A percentile compares a stretch with the other conserved stretches of the same genome.
Conservation (phyloP, 192 early-diverging fungal genomes). For the Entomortierella lignicola region DNA sequence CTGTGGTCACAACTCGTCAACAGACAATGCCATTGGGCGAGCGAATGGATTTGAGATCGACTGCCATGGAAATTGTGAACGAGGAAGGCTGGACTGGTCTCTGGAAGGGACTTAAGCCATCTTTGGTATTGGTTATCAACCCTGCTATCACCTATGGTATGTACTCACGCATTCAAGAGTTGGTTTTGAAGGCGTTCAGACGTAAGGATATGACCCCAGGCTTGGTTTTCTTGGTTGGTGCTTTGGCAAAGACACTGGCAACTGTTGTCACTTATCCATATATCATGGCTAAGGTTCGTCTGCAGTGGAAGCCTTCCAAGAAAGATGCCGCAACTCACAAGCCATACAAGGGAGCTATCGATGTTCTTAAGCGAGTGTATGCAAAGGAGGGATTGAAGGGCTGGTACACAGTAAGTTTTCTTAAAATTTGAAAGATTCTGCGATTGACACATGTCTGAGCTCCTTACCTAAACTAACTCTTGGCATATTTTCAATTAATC, state of each 20-base stretch:
- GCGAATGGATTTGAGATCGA: slow-evolving; percentile 70
- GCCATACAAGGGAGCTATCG: slow-evolving; percentile 84
- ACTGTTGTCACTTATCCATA: slow-evolving; percentile 92
- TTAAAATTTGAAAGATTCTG: not conserved
- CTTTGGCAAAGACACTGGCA: slow-evolving; percentile 92
- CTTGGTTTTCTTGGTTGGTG: slow-evolving; percentile 95
- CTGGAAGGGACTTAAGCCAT: slow-evolving; percentile 94
- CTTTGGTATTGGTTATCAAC: slow-evolving; percentile 91
- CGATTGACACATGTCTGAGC: slow-evolving; percentile 6
- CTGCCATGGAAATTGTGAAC: slow-evolving; percentile 74
- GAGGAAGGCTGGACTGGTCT: slow-evolving; percentile 87
- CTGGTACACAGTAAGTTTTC: slow-evolving; percentile 88
- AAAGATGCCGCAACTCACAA: slow-evolving; percentile 53
- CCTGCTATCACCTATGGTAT: slow-evolving; percentile 98
- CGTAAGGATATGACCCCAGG: slow-evolving; percentile 70
- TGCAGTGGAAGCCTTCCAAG: slow-evolving; percentile 91
- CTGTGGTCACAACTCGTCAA: slow-evolving; percentile 95
- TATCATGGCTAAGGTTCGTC: slow-evolving; percentile 98
- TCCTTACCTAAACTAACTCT: not conserved
- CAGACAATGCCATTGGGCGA: slow-evolving; percentile 82
- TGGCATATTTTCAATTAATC: slow-evolving; percentile 6
- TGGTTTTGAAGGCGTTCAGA: slow-evolving; percentile 63
- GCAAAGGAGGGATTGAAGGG: slow-evolving; percentile 85
- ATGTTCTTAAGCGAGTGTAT: slow-evolving; percentile 86
- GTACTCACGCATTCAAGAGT: slow-evolving; percentile 85